Base-by-base conservation (phyloP, 257 asterid genomes). In the Solanum piurae region DNA sequence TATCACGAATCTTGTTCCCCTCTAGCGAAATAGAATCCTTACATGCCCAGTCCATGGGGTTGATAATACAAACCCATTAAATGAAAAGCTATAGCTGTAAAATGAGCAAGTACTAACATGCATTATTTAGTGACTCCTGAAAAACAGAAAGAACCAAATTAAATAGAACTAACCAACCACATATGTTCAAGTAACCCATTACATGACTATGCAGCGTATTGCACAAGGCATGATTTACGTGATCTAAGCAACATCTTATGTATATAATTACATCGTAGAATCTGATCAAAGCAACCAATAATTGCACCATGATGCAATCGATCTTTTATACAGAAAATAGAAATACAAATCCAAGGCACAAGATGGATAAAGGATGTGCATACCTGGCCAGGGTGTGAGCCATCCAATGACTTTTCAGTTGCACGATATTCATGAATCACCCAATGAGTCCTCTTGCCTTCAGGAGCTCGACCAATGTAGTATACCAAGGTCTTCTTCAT, bases 391-490 rank as follows among this genome's bases (percentile, higher is more conserved):
- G 99, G 95, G 85, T 94, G 99, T 74, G 96, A 92, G 82, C 99
- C 99, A 89, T 97, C 98, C 9, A 97, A 94, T 3, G 96, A 92
- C 90, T 94, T 94, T 84, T 95, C 95, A 58, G 92, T 93, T 49
- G 99, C 95, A 86, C 99, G 99, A 90, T 97, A 97, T 92, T 97
- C 99, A 42, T 97, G 99, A 82, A 97, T 97, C 87, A 97, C 98
- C 99, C 99, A 97, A 83, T 93, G 90, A 55, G 95, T 93, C 91
- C 99, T 94, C 96, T 95, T 93, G 69, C 99, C 99, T 4, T 94
- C 95, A 0, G 99, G 99, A 18, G 99, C 99, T 68, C 99, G 99
- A 9, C 99, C 99, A 58, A 79, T 82, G 92, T 97, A 91, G 92
- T 96, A 97, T 33, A 97, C 99, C 44, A 97, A 86, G 73, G 98